phyloP scores from a whole-genome alignment of 495 filamentous ascomycete species.

The Penicillium silybi region DNA sequence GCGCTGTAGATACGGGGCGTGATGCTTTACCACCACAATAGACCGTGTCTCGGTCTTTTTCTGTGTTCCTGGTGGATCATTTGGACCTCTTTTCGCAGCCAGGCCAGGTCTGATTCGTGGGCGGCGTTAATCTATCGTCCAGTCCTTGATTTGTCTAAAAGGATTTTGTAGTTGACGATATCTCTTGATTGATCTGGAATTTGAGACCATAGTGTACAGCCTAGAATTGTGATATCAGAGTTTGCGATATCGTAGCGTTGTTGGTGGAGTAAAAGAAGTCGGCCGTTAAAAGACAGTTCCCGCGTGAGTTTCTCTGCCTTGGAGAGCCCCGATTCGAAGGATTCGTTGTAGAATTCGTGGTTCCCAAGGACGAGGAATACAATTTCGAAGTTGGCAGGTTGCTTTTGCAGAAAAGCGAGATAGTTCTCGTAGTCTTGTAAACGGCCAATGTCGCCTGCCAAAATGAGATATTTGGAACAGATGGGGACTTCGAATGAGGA shows the following conservation, averaged over 20 bases:
- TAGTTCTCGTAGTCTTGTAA: conserved; percentile 51
- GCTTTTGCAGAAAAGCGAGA: conserved; percentile 44
- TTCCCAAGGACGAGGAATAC: conserved; percentile 56
- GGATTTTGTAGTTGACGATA: conserved; percentile 37
- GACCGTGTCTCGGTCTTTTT: conserved; percentile 10
- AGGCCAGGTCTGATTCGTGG: conserved; percentile 42
- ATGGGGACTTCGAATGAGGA: conserved; percentile 42
- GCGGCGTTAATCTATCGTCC: conserved; percentile 43
- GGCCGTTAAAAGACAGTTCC: conserved; percentile 40
- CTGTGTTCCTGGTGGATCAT: conserved; percentile 13
- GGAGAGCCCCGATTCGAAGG: conserved; percentile 33
- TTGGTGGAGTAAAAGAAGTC: conserved; percentile 45
- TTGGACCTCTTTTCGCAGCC: conserved; percentile 42
- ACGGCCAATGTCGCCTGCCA: conserved; percentile 57
- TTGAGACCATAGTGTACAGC: conserved; percentile 55
- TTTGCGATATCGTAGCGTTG: conserved; percentile 38
- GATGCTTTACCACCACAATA: conserved; percentile 53
- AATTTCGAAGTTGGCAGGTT: conserved; percentile 38
- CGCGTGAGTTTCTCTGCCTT: conserved; percentile 39
- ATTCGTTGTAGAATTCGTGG: conserved; percentile 54
- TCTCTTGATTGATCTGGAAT: conserved; percentile 34
- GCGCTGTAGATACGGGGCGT: conserved; percentile 43
- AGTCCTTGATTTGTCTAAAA: conserved; percentile 46
- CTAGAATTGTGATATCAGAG: conserved; percentile 44
- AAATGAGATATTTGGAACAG: conserved; percentile 47